Conservation (phyloP, 2,329 filamentous ascomycete species). For the Aphanocladium album region DNA sequence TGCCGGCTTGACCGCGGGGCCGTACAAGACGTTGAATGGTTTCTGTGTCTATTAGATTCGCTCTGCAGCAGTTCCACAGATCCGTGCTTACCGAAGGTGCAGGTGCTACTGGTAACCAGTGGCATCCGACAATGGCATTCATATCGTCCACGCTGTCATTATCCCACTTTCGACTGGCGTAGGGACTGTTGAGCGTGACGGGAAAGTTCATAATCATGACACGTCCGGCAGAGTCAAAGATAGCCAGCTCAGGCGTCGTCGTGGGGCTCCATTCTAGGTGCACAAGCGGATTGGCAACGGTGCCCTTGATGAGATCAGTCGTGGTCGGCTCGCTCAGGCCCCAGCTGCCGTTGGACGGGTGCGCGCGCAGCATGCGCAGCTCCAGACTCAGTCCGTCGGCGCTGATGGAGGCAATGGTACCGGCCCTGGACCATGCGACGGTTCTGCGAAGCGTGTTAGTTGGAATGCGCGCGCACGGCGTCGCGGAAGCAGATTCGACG, state of each 20-base stretch:
- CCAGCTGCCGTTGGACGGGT: constrained; percentile 68
- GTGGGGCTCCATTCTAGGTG: constrained; percentile 78
- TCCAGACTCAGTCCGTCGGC: constrained; percentile 65
- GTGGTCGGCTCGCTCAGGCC: constrained; percentile 66
- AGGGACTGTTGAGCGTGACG: constrained; percentile 68
- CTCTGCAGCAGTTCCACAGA: no score
- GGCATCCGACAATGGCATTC: constrained; percentile 72
- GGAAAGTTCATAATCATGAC: constrained; percentile 69
- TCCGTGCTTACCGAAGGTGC: constrained; percentile 32
- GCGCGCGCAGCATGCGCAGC: constrained; percentile 66
- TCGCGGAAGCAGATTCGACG: constrained; percentile 28
- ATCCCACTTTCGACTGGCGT: constrained; percentile 55
- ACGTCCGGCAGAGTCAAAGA: constrained; percentile 74
- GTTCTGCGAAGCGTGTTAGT: constrained; percentile 47
- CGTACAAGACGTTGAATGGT: constrained; percentile 44
- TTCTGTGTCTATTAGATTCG: constrained; percentile 19
- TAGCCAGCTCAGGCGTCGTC: constrained; percentile 71
- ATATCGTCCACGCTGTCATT: constrained; percentile 69
- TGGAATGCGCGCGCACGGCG: neutral
- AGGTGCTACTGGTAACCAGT: constrained; percentile 71
- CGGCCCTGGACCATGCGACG: constrained; percentile 82
- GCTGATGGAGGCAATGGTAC: constrained; percentile 77
- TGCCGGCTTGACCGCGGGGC: constrained; percentile 56
- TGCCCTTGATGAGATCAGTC: constrained; percentile 55
- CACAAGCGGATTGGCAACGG: constrained; percentile 63